phyloP scores from a whole-genome alignment of 2,329 filamentous ascomycete species.

The Aspergillus sp. region DNA sequence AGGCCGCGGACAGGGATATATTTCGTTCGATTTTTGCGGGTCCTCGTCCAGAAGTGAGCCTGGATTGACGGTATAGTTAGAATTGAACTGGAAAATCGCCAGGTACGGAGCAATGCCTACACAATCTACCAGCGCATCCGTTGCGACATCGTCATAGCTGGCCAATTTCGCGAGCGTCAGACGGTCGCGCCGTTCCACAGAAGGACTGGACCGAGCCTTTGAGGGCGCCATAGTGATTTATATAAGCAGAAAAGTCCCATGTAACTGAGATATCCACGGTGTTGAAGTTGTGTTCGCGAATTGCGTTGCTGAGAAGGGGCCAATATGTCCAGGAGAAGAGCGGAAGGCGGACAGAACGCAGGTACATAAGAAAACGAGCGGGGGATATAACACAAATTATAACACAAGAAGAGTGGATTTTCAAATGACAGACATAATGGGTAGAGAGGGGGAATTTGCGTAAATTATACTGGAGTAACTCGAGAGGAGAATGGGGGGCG shows the following conservation, averaged over 20 bases:
- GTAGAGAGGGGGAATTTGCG: background rate
- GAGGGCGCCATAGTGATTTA: constrained; percentile 37
- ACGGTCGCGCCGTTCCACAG: constrained; percentile 57
- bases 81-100: background rate
- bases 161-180: constrained; percentile 85
- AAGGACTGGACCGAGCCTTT: constrained; percentile 30
- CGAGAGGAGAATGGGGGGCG: background rate
- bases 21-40: constrained; percentile 87
- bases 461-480: background rate
- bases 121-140: constrained; percentile 91
- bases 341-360: constrained; percentile 9
- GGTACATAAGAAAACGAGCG: constrained; percentile 9
- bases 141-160: constrained; percentile 92
- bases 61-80: constrained; percentile 41
- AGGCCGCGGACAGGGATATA: constrained; percentile 84
- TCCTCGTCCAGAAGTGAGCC: constrained; percentile 95
- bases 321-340: constrained; percentile 15
- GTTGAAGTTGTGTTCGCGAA: constrained; percentile 1
- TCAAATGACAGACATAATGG: constrained; percentile 5
- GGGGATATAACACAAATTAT: constrained; percentile 11
- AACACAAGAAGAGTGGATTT: constrained; percentile 5
- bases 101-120: constrained; percentile 56
- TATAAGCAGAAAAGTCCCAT: constrained; percentile 13
- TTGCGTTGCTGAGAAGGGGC: constrained; percentile 6
- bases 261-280: background rate